phyloP scores from a whole-genome alignment of 2,329 filamentous ascomycete genomes.

The Falciphora oryzae region DNA sequence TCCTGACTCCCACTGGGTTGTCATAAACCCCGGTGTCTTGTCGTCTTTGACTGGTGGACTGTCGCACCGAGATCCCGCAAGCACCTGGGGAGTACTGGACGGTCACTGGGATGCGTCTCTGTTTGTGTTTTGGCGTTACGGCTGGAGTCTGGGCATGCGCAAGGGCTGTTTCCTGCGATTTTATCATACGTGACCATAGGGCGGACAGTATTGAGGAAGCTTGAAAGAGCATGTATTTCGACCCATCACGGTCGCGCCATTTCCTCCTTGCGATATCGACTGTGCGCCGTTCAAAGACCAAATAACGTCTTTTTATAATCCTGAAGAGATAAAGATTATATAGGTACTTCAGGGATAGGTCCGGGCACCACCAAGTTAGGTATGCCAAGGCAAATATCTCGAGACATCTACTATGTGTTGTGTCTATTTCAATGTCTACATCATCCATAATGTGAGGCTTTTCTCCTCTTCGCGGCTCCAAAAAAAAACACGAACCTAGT shows the following conservation, averaged over 20 bases:
- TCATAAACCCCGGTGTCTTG: neutral
- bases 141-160: neutral
- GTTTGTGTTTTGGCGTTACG: neutral
- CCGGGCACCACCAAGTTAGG: too few species aligned
- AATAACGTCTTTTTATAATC: too few species aligned
- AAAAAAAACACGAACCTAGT: neutral
- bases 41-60: neutral
- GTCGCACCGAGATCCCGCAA: neutral
- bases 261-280: neutral
- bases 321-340: too few species aligned
- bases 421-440: neutral
- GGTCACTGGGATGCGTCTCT: neutral
- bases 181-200: neutral
- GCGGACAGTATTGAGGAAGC: neutral
- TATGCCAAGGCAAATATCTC: too few species aligned
- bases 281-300: too few species aligned
- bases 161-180: neutral
- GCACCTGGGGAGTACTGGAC: too few species aligned
- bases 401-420: neutral
- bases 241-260: too few species aligned
- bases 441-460: neutral
- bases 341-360: too few species aligned
- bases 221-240: neutral
- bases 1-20: too few species aligned
- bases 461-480: neutral